Evolutionary conservation across 768 basidiomycete species (phyloP), one percentile per base, ranked within the genome.

Genomic region (Tricholoma terreum): DNA sequence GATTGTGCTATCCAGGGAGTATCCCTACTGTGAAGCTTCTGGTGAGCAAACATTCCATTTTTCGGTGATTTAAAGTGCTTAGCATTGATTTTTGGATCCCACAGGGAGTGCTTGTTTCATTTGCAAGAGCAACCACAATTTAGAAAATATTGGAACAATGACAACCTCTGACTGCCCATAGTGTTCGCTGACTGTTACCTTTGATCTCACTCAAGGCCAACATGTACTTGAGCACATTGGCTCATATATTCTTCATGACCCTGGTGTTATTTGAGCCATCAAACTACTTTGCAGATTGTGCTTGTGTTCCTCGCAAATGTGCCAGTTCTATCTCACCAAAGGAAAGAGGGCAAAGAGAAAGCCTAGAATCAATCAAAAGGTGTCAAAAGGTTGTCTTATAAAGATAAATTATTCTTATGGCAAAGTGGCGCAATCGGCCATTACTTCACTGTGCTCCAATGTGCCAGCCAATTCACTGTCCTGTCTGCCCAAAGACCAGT

Each of bases 261-360:
- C 11, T 17, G 19, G n/a, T 0, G 14, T 66, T 9, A 9, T 30
- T 17, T 15, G 11, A 3, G 21, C 50, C 1, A 56, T 33, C 3
- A 43, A 66, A 36, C 67, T 62, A 10, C n/a, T 40, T 6, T 68
- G 67, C 34, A 62, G 67, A 4, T 38, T 68, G 0, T 68, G 65
- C 22, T 57, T 68, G 6, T 58, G 62, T 2, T 62, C 64, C 1
- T 55, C 49, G 1, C 56, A 52, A 5, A 33, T 58, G n/a, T 66
- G 65, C 49, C 34, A 27, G 5, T 61, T 68, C 50, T 36, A 55
- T 15, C 42, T 68, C 10, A 52, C 14, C 4, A 65, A 58, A 51
- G 51, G 50, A 11, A 56, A 52, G 15, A 64, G 65, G 2, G 50
- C 58, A 2, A 52, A 57, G 6, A 42, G 61, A 7, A 14, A 40